These are phyloP conservation scores for Colletotrichum tanaceti DNA, from an alignment of 2,329 filamentous ascomycete species.

Conservation along the genomic window DNA sequence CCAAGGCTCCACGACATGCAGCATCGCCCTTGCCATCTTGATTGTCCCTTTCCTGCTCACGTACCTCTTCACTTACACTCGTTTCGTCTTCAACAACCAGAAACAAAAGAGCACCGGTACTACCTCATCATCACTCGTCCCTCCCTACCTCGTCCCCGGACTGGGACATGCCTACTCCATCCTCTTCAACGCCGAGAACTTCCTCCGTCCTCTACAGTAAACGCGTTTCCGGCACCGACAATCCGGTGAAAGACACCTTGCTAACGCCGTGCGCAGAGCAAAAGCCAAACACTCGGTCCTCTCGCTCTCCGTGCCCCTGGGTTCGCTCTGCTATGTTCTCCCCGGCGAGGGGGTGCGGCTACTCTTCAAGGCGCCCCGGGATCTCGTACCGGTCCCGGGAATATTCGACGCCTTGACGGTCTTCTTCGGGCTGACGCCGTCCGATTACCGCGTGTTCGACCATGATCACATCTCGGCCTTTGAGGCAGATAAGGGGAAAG, in stretches of 20 bases:
- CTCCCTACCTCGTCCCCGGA: not conserved
- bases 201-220: slow-evolving; percentile 19
- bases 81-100: not conserved
- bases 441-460: slow-evolving; percentile 27
- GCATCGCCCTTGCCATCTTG: not conserved
- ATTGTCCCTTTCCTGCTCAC: not conserved
- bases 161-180: slow-evolving; percentile 7
- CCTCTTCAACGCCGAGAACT: slow-evolving; percentile 10
- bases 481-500: not conserved
- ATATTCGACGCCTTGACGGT: slow-evolving; percentile 22
- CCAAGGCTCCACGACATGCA: not conserved
- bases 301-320: not conserved
- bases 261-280: accelerated
- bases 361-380: slow-evolving; percentile 17
- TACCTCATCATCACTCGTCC: not conserved
- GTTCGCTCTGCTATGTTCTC: slow-evolving; percentile 18
- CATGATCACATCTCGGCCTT: slow-evolving; percentile 25
- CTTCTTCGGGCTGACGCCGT: slow-evolving; percentile 26
- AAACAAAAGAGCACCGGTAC: not conserved
- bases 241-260: too few relatives aligned
- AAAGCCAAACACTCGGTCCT: not conserved
- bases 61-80: not conserved
- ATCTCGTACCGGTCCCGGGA: slow-evolving; percentile 18
- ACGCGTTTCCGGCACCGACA: too few relatives aligned
- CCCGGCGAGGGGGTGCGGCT: slow-evolving; percentile 23